Evolutionary conservation across 441 rosid genomes (phyloP).

Genomic region (Euphorbia celastroides): DNA sequence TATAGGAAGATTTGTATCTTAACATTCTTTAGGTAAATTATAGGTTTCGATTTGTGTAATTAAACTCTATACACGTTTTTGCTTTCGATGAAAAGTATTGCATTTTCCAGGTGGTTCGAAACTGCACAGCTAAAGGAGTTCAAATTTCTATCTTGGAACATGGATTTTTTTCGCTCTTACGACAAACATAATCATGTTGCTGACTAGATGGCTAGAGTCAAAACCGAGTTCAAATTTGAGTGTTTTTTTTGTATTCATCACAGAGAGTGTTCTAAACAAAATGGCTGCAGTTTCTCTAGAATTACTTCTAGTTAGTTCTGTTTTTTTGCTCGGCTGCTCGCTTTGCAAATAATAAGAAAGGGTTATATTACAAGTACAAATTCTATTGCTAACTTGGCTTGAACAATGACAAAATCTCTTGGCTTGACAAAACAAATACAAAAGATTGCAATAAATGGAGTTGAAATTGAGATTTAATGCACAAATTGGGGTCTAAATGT

Average conservation of each 20-base stretch:
- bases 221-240: neutral
- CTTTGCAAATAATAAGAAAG: neutral
- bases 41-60: slow-evolving; percentile 17
- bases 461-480: no score
- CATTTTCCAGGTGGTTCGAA: neutral
- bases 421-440: no score
- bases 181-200: neutral
- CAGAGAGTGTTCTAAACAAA: no score
- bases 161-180: neutral
- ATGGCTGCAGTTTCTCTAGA: no score
- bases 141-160: neutral
- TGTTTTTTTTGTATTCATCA: neutral
- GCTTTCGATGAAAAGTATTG: slow-evolving; percentile 8
- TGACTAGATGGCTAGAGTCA: neutral
- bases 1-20: slow-evolving; percentile 3
- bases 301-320: neutral
- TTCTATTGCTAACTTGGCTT: no score
- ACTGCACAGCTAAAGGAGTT: neutral
- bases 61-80: neutral
- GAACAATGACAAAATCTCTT: no score
- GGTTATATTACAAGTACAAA: neutral
- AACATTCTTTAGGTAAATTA: slow-evolving; percentile 11
- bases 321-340: neutral
- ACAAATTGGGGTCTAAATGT: no score
- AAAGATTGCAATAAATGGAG: no score